A percentile compares a stretch with the other conserved stretches of the same genome.
Conservation (phyloP, 2,329 filamentous ascomycete species). For the Trichoderma sp. region DNA sequence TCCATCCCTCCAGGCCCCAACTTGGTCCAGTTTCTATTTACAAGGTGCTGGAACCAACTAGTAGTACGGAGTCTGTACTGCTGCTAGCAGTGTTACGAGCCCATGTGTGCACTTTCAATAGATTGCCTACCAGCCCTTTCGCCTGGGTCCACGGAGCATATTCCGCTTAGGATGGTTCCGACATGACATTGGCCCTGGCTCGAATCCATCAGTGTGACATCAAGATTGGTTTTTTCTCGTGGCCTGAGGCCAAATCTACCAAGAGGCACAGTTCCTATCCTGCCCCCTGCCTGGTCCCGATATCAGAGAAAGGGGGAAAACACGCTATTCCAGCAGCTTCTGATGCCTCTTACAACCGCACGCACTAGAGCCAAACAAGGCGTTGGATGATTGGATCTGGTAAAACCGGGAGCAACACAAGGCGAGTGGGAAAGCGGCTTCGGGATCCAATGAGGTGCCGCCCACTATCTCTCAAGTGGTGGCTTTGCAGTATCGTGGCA, state of each 20-base stretch:
- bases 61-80: not conserved
- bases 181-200: constrained; percentile 3
- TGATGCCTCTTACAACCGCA: not conserved
- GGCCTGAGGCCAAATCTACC: not conserved
- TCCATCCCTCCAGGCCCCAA: not conserved
- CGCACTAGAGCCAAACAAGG: not conserved
- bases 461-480: not conserved
- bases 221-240: not conserved
- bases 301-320: not conserved
- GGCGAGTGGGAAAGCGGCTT: constrained; percentile 8
- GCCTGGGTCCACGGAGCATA: constrained; percentile 9
- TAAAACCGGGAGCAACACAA: constrained; percentile 3
- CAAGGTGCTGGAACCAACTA: not conserved
- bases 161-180: constrained; percentile 7
- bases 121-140: constrained; percentile 19
- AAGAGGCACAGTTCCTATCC: not conserved
- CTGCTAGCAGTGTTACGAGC: constrained; percentile 1
- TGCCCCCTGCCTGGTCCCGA: not conserved
- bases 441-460: constrained; percentile 11
- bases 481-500: constrained; percentile 18
- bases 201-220: constrained; percentile 18
- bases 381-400: constrained; percentile 2
- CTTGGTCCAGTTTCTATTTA: not conserved
- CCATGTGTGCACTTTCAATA: constrained; percentile 7
- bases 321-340: not conserved